Conservation (phyloP, 108 stramenopile genomes). For the Nitzschia sp. region DNA sequence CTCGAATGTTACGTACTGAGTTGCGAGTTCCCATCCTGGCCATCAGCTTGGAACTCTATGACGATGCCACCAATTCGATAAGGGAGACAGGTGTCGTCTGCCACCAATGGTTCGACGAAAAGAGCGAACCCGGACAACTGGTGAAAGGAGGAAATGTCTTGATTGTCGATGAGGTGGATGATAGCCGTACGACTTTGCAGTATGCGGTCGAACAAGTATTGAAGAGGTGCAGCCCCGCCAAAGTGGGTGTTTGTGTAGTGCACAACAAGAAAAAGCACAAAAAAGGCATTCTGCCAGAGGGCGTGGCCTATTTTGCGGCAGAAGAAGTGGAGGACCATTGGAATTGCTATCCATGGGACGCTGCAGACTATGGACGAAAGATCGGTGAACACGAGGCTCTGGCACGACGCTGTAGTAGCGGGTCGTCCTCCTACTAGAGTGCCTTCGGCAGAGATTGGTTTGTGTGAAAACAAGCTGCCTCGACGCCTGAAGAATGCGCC, state of each 20-base stretch:
- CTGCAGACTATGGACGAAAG: slow-evolving; percentile 34
- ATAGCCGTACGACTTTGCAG: slow-evolving; percentile 43
- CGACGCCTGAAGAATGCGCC: no score
- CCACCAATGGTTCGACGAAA: slow-evolving; percentile 45
- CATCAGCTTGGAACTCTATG: slow-evolving; percentile 43
- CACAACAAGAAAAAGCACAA: slow-evolving; percentile 52
- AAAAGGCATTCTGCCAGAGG: slow-evolving; percentile 26
- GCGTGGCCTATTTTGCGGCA: slow-evolving; percentile 37
- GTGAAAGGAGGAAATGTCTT: slow-evolving; percentile 34
- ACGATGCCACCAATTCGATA: slow-evolving; percentile 38
- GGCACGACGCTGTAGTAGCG: slow-evolving; percentile 24
- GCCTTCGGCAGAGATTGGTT: no score
- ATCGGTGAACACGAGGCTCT: slow-evolving; percentile 37
- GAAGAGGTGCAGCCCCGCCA: slow-evolving; percentile 12
- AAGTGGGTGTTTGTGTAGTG: slow-evolving; percentile 35
- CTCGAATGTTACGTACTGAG: slow-evolving; percentile 47
- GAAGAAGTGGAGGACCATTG: slow-evolving; percentile 44
- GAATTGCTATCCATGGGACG: slow-evolving; percentile 58
- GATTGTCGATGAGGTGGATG: slow-evolving; percentile 55
- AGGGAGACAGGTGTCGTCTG: slow-evolving; percentile 11
- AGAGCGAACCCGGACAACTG: slow-evolving; percentile 21
- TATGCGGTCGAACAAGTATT: slow-evolving; percentile 32
- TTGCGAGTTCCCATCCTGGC: slow-evolving; percentile 42
- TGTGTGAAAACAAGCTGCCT: no score
- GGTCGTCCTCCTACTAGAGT: not conserved